Percentiles rank a stretch among this genome's conserved stretches.
Evolutionary conservation across 805 yeast genomes (phyloP).

Genomic region (Saccharomyces mikatae): DNA sequence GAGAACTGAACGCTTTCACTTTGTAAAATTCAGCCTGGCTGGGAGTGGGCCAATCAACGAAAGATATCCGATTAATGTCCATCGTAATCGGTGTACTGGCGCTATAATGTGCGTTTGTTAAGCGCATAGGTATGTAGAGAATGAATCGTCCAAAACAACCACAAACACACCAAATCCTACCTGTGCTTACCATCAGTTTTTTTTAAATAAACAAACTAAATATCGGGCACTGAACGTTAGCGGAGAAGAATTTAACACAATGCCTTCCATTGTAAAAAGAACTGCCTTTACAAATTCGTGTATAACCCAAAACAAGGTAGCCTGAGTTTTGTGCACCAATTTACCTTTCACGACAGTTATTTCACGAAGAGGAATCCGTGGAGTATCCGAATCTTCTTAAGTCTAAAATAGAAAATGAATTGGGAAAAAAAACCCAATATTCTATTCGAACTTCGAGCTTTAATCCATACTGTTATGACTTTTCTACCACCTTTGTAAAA

Average conservation of each 20-base stretch:
- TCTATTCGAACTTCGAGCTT: slow-evolving; percentile 37
- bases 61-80: neutral
- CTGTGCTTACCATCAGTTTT: slow-evolving; percentile 44
- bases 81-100: slow-evolving; percentile 59
- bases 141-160: slow-evolving; percentile 24
- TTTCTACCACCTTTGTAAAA: slow-evolving; percentile 52
- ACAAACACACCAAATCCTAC: slow-evolving; percentile 20
- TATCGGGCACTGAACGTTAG: slow-evolving; percentile 63
- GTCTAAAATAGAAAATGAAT: slow-evolving; percentile 64
- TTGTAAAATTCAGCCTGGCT: no score
- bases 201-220: slow-evolving; percentile 36
- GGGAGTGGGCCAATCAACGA: neutral
- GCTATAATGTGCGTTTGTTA: slow-evolving; percentile 71
- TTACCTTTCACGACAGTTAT: slow-evolving; percentile 46
- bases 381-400: slow-evolving; percentile 56
- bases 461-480: slow-evolving; percentile 34
- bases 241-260: slow-evolving; percentile 62
- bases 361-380: slow-evolving; percentile 47
- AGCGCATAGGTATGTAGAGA: slow-evolving; percentile 49
- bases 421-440: slow-evolving; percentile 69
- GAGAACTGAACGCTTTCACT: neutral
- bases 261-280: slow-evolving; percentile 62
- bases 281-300: slow-evolving; percentile 46
- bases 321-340: slow-evolving; percentile 81
- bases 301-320: slow-evolving; percentile 40